phyloP scores from a whole-genome alignment of 73 alveolate genomes.

The Uronychia binucleata region DNA sequence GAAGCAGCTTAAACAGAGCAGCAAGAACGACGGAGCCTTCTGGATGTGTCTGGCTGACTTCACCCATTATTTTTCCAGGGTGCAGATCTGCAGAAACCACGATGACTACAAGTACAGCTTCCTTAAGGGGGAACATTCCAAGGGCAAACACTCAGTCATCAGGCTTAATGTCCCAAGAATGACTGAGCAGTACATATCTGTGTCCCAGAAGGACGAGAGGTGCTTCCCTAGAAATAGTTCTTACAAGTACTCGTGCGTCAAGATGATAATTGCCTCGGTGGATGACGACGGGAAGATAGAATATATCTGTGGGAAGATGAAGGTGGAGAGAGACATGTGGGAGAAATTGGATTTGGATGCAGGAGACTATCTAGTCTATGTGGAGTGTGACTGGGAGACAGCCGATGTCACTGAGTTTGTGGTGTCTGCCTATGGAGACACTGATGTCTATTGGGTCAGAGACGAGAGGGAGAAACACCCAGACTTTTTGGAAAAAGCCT shows the following conservation, averaged over 20 bases:
- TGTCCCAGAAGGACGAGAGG: slow-evolving; percentile 50
- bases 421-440: slow-evolving; percentile 24
- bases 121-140: slow-evolving; percentile 17
- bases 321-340: slow-evolving; percentile 2
- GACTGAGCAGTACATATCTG: slow-evolving; percentile 23
- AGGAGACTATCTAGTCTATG: slow-evolving; percentile 87
- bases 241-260: slow-evolving; percentile 62
- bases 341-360: slow-evolving; percentile 30
- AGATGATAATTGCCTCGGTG: slow-evolving; percentile 36
- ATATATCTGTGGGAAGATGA: slow-evolving; percentile 8
- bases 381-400: slow-evolving; percentile 80
- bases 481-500: slow-evolving; percentile 16
- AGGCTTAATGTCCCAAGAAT: slow-evolving; percentile 22
- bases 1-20: slow-evolving; percentile 65
- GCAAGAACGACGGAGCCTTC: slow-evolving; percentile 85
- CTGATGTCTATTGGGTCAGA: slow-evolving; percentile 26
- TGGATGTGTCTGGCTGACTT: slow-evolving; percentile 90
- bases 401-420: slow-evolving; percentile 29
- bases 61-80: slow-evolving; percentile 80
- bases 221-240: slow-evolving; percentile 66
- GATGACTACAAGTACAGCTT: slow-evolving; percentile 67
- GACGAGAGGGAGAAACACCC: slow-evolving; percentile 19
- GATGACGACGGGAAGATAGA: slow-evolving; percentile 16
- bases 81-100: slow-evolving; percentile 78
- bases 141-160: slow-evolving; percentile 41